Base-by-base conservation (phyloP, 345 rosid genomes). In the Eucalyptus erythrocorys region DNA sequence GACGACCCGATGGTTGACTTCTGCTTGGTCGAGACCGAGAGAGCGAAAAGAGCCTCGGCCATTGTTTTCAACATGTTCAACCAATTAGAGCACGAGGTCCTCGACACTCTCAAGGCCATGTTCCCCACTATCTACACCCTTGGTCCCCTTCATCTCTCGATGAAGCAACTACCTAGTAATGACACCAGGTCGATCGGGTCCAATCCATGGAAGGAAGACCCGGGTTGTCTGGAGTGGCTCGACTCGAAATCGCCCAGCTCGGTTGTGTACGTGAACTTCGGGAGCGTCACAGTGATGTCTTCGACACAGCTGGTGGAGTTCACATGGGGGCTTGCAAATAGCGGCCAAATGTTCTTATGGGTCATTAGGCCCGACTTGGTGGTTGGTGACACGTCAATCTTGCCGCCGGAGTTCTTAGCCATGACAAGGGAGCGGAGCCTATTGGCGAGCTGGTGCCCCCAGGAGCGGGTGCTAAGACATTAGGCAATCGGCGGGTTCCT, bases 201-300 rank as follows among this genome's bases (percentile, higher is more conserved):
- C 2, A 94, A 87, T 87, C 87, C 94, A 5, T 95, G 97, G 97
- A 94, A 89, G 80, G 96, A 95, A 66, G 95, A 95, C 30, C 51
- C 85, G 0, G 90, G 90, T 10, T 93, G 97, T 88, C 86, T 94
- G 12, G 89, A 84, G 22, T 95, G 97, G 95, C 91, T 94, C 6
- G 91, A 93, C 89, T 79, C 93, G 1, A 91, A 53, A 22, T 5
- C 10, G 11, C 59, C 59, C 3, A 5, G 12, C 0, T 53, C 59
- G 27, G 59, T 53, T 2, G 27, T 53, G 27, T 53, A 53, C 11
- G 59, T 53, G 59, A 53, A 21, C 59, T 53, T 53, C 11, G 59
- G 59, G 5, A 55, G 59, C 59, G 8, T 22, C 2, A 55, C 27
- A 9, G 59, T 53, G 59, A 55, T 55, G 27, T 55, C 12, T 4